A percentile compares a stretch with the other conserved stretches of the same genome.
Evolutionary conservation across 805 yeast species (phyloP).

Genomic region (Yarrowia hollandica): DNA sequence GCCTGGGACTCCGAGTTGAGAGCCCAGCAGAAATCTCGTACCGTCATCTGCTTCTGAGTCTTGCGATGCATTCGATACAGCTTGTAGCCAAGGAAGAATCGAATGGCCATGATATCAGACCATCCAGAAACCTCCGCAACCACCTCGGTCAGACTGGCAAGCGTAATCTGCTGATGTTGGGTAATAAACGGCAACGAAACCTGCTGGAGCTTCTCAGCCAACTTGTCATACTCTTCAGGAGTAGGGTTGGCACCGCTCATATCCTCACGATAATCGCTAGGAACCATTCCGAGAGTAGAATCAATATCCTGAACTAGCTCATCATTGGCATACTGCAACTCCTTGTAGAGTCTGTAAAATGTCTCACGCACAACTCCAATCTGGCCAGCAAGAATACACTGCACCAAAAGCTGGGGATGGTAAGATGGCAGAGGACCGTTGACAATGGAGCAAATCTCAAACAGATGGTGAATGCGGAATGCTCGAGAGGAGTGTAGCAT

Average conservation of each 20-base stretch:
- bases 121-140: conserved; percentile 52
- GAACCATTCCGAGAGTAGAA: conserved; percentile 32
- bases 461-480: conserved; percentile 43
- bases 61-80: conserved; percentile 58
- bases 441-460: conserved; percentile 70
- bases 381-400: conserved; percentile 65
- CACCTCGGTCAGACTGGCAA: conserved; percentile 67
- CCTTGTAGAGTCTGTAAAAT: conserved; percentile 53
- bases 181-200: conserved; percentile 76
- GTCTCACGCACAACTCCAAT: conserved; percentile 56
- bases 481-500: conserved; percentile 29
- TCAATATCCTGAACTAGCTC: conserved; percentile 43
- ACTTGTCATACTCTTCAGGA: conserved; percentile 44
- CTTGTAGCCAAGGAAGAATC: conserved; percentile 70
- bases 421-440: conserved; percentile 89
- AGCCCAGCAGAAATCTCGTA: conserved; percentile 88
- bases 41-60: conserved; percentile 55
- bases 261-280: conserved; percentile 1
- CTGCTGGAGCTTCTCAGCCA: conserved; percentile 62
- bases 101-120: conserved; percentile 64
- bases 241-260: not conserved
- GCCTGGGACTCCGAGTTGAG: conserved; percentile 78
- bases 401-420: conserved; percentile 86
- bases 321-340: conserved; percentile 55
- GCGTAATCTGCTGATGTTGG: conserved; percentile 86